Evolutionary conservation across 2,329 filamentous ascomycete species (phyloP), one percentile per base, ranked within the genome.

Genomic region (Colletotrichum sp.): DNA sequence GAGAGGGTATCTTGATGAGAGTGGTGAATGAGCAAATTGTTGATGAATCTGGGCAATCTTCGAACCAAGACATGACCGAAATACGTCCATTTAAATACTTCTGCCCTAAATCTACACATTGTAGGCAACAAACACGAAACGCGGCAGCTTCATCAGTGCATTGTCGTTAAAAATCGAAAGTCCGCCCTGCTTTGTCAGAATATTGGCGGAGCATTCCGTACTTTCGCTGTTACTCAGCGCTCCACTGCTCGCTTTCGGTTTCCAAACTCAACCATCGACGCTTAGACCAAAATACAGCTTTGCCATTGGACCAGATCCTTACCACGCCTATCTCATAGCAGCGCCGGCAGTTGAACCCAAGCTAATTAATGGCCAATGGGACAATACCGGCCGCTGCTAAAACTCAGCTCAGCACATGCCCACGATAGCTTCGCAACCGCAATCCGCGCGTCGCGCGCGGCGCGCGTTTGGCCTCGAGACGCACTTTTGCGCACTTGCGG

Each of bases 251-350:
- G 36, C 16, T 39, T 43, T 43, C 36, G 36, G 36, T 18, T 43
- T 39, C 34, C 4, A 0, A 39, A 0, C 0, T 39, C 2, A 39
- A 16, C 34, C 14, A 39, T 39, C 14, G 4, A 39, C 4, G 34
- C 34, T 16, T 4, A 0, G 34, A 39, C 14, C 14, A 3, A 0
- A 39, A 16, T 0, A 4, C 14, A 39, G 4, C 34, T 16, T 16
- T 39, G 34, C 34, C 34, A 39, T 39, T 39, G 34, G 14, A 1
- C 7, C 7, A 36, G 2, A 7, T 36, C 34, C 6, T 16, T 16
- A 0, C 34, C 1, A 16, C 4, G 34, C 34, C 34, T 36, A 36
- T 0, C 0, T 36, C 34, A 16, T 36, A 16, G 34, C 34, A 0
- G 34, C 14, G 34, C 14, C 34, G 34, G 34, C 14, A 16, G 1